phyloP scores from a whole-genome alignment of 129 eudicot species.

The Chrysanthemum lavandulifolium region DNA sequence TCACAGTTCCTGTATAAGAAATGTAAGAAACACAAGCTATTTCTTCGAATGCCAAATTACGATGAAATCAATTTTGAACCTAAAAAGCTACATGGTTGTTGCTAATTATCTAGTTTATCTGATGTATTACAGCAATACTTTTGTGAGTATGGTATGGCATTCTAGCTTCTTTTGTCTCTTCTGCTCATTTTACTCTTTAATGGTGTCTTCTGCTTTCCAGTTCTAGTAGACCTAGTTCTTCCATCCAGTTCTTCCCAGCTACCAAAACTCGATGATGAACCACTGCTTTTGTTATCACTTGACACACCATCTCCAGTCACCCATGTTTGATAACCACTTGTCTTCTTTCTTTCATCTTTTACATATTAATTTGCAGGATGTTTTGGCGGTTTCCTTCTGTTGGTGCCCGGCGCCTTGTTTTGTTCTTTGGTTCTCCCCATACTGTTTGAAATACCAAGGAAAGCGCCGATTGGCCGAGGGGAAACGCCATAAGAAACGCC shows the following conservation, averaged over 20 bases:
- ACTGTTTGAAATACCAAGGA: slow-evolving; percentile 50
- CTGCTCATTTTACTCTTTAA: slow-evolving; percentile 38
- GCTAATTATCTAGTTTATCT: slow-evolving; percentile 7
- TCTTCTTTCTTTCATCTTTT: slow-evolving; percentile 23
- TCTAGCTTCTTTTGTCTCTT: slow-evolving; percentile 36
- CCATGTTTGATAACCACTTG: slow-evolving; percentile 53
- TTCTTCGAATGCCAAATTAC: not conserved
- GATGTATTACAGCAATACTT: not conserved
- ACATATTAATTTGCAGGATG: slow-evolving; percentile 26
- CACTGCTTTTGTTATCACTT: slow-evolving; percentile 14
- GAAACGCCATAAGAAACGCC: slow-evolving; percentile 83
- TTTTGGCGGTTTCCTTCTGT: slow-evolving; percentile 32
- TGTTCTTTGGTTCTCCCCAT: slow-evolving; percentile 30
- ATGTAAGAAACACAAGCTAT: not conserved
- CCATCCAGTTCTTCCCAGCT: slow-evolving; percentile 91
- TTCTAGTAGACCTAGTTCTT: slow-evolving; percentile 19
- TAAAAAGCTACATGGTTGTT: not conserved
- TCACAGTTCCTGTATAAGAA: not conserved
- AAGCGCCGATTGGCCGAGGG: slow-evolving; percentile 60
- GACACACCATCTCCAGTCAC: slow-evolving; percentile 43
- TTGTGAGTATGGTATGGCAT: slow-evolving; percentile 29
- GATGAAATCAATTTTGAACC: slow-evolving; percentile 17
- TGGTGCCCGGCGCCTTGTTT: slow-evolving; percentile 31
- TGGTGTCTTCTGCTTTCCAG: slow-evolving; percentile 17
- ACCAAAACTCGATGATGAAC: slow-evolving; percentile 51